Evolutionary conservation across 2,329 filamentous ascomycete genomes (phyloP), one percentile per base, ranked within the genome.

Genomic region (Monosporascus sp.): DNA sequence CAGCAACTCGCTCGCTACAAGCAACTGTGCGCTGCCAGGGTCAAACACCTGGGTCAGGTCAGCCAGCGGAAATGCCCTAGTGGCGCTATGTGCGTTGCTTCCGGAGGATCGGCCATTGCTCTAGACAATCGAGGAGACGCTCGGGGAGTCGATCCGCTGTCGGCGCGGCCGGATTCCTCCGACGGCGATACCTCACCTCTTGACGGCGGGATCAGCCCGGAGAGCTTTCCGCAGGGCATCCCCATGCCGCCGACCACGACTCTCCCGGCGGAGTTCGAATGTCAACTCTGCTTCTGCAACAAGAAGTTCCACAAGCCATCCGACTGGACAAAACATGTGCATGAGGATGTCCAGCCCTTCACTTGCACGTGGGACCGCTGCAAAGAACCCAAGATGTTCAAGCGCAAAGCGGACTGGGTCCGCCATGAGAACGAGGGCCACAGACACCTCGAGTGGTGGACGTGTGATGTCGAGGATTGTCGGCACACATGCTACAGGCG

Each of bases 251-350:
- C 90, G 2, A 87, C 90, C 2, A 79, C 76, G 53, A 81, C 82
- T 17, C 78, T 97, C 6, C 92, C 92, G 1, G 90, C 91, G 3
- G 85, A 93, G 64, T 93, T 96, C 56, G 92, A 97, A 72, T 97
- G 92, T 61, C 87, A 88, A 38, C 75, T 96, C 22, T 96, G 92
- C 72, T 96, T 90, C 73, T 83, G 86, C 60, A 80, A 85, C 50
- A 96, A 94, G 75, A 90, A 85, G 63, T 91, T 94, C 62, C 83
- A 86, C 62, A 96, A 96, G 69, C 92, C 91, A 17, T 96, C 91
- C 0, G 92, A 97, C 70, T 97, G 92, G 92, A 96, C 91, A 1
- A 96, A 97, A 68, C 92, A 97, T 65, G 89, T 97, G 1, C 90
- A 96, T 62, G 92, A 96, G 70, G 92, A 97, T 66, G 84, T 96